phyloP scores from a whole-genome alignment of 371 early-diverging fungal genomes.

The Mortierella sp. region DNA sequence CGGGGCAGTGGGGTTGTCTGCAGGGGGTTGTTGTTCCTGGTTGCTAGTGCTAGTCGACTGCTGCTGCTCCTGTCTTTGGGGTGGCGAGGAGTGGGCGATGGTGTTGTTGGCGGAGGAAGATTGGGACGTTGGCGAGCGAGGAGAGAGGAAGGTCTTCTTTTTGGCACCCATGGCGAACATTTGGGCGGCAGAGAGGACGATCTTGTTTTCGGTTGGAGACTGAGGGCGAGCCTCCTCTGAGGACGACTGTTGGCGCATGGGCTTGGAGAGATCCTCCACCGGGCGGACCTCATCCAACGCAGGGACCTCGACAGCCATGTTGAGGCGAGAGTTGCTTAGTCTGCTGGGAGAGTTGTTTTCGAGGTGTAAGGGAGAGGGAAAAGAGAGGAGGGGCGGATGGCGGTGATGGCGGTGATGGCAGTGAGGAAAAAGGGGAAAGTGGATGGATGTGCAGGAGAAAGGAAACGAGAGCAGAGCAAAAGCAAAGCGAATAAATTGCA shows the following conservation, averaged over 20 bases:
- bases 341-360: neutral
- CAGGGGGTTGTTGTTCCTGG: constrained; percentile 17
- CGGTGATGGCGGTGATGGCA: neutral
- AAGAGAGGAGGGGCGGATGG: neutral
- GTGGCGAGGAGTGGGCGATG: neutral
- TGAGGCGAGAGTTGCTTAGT: neutral
- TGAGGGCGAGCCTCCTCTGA: neutral
- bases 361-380: neutral
- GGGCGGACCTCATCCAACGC: constrained; percentile 14
- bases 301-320: constrained; percentile 30
- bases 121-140: constrained; percentile 4
- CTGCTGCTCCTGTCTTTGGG: constrained; percentile 16
- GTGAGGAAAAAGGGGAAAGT: neutral
- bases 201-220: constrained; percentile 15
- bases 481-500: neutral
- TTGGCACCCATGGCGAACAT: constrained; percentile 27
- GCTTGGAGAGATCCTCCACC: constrained; percentile 5
- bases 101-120: constrained; percentile 12
- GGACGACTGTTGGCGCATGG: neutral
- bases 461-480: neutral
- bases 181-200: constrained; percentile 32
- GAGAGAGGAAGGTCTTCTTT: constrained; percentile 25
- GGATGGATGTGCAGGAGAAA: neutral
- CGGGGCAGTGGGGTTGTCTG: constrained; percentile 14
- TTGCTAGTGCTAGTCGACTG: neutral